Conservation (phyloP, 495 filamentous ascomycete species). For the Monascus purpureus region DNA sequence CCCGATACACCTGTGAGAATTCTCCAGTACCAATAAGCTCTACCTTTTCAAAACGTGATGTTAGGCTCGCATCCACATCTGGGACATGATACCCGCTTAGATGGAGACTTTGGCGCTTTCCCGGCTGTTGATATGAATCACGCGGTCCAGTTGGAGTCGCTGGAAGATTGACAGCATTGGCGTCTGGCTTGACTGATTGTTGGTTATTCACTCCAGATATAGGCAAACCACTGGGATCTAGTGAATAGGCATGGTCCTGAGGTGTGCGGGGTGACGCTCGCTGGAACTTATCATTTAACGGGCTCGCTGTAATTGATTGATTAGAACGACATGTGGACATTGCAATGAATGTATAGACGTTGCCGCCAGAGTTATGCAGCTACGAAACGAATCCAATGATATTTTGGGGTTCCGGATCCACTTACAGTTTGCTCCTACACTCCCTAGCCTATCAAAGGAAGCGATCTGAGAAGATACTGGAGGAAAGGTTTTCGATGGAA, state of each 20-base stretch:
- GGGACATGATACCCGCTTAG: conserved; percentile 41
- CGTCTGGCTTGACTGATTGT: conserved; percentile 24
- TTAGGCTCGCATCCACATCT: conserved; percentile 57
- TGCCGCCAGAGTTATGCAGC: no score
- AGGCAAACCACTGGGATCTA: conserved; percentile 69
- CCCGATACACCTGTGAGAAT: conserved; percentile 84
- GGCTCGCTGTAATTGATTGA: conserved; percentile 9
- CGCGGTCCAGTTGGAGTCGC: conserved; percentile 69
- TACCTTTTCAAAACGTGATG: conserved; percentile 58
- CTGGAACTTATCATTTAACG: conserved; percentile 26
- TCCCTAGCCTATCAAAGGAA: conserved; percentile 23
- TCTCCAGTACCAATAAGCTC: conserved; percentile 73
- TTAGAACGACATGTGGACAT: neutral
- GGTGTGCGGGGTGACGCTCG: conserved; percentile 65
- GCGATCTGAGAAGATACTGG: conserved; percentile 27
- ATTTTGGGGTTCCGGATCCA: no score
- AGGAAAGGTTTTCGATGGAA: conserved; percentile 29
- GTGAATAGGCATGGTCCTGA: conserved; percentile 54
- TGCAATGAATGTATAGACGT: no score
- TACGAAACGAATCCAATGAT: no score
- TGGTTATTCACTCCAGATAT: conserved; percentile 48
- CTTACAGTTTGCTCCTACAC: conserved; percentile 20
- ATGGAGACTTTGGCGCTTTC: conserved; percentile 35
- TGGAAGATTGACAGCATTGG: conserved; percentile 39
- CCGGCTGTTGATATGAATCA: conserved; percentile 38